phyloP scores from a whole-genome alignment of 73 alveolate species.

The Paramecium caudatum region DNA sequence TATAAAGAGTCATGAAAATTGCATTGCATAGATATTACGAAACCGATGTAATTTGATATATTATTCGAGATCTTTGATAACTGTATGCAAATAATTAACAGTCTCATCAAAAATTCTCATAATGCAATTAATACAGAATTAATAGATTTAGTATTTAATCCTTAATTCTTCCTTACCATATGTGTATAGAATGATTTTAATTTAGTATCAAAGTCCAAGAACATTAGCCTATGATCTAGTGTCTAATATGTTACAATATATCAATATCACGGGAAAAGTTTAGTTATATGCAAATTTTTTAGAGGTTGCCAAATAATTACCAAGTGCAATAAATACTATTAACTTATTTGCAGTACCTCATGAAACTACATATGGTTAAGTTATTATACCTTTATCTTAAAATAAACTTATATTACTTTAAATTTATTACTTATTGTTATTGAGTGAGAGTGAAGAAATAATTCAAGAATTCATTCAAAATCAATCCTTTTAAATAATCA shows the following conservation, averaged over 20 bases:
- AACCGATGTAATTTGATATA: not conserved
- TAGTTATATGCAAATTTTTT: not conserved
- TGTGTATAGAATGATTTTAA: not conserved
- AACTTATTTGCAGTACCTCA: conserved; percentile 18
- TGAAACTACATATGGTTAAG: conserved; percentile 16
- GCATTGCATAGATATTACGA: conserved; percentile 18
- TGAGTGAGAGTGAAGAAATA: not conserved
- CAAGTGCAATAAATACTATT: not conserved
- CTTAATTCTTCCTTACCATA: conserved; percentile 23
- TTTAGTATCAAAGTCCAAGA: conserved; percentile 20
- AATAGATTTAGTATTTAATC: not conserved
- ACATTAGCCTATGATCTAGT: conserved; percentile 39
- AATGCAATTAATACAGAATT: not conserved
- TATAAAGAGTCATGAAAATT: conserved; percentile 4
- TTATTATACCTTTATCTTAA: not conserved
- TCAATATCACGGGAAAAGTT: conserved; percentile 8
- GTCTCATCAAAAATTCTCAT: not conserved
- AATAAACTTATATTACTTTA: conserved; percentile 1
- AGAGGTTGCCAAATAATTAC: conserved; percentile 18
- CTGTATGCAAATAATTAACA: not conserved
- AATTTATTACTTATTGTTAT: not conserved
- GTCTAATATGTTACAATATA: conserved; percentile 6
- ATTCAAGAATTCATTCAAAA: not conserved
- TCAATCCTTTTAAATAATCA: conserved; percentile 27
- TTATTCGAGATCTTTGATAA: not conserved